phyloP scores from a whole-genome alignment of 306 rosid species.

The Morella rubra region DNA sequence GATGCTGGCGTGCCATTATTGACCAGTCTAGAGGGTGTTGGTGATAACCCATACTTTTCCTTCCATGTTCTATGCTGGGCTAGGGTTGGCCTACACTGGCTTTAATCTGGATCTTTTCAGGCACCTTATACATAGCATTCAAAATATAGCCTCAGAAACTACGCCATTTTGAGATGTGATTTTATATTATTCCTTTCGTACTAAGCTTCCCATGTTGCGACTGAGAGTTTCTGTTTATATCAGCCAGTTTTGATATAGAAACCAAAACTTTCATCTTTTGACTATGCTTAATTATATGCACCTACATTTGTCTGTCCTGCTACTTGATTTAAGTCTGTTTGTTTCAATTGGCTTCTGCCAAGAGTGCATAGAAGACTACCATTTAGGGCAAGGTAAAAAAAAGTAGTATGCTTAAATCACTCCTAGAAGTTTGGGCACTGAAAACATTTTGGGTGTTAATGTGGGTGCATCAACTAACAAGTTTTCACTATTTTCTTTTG shows the following conservation, averaged over 20 bases:
- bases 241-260: conserved; percentile 7
- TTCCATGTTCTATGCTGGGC: background rate
- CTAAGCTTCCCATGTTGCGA: background rate
- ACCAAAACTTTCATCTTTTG: background rate
- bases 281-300: background rate
- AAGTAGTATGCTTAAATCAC: background rate
- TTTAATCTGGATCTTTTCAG: conserved; percentile 7
- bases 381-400: background rate
- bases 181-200: background rate
- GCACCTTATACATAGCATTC: conserved; percentile 5
- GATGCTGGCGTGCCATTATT: background rate
- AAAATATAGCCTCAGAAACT: background rate
- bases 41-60: background rate
- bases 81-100: background rate
- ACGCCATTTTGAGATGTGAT: background rate
- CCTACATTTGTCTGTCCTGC: background rate
- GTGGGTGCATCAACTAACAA: conserved; percentile 19
- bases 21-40: background rate
- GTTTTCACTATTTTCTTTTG: conserved; percentile 17
- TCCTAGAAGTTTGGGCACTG: background rate
- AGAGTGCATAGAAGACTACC: background rate
- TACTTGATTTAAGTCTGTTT: background rate
- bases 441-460: conserved; percentile 15
- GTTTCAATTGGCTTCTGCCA: background rate
- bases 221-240: background rate